Base-by-base conservation (phyloP, 345 rosid species). In the Eucalyptus erythrocorys region DNA sequence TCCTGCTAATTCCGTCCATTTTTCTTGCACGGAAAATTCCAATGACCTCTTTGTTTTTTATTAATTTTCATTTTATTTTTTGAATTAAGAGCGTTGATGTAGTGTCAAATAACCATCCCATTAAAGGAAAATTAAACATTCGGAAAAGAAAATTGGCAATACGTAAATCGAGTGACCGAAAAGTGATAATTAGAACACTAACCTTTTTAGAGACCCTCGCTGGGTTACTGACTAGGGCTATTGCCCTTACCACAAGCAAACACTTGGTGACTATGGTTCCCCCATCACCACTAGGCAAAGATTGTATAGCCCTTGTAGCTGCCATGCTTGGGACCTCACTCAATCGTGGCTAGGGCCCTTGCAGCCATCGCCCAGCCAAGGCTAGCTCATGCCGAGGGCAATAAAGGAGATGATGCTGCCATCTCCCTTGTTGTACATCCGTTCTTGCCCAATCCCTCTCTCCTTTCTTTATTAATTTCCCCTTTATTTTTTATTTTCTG, bases 161-260 rank as follows among this genome's bases (percentile, higher is more conserved):
- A 32, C 5, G 1, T 0, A 61, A 61, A 61, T 13, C 12, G 9
- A 30, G 34, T 6, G 34, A 30, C 4, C 3, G 2, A 6, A 6
- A 13, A 16, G 34, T 16, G 6, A 30, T 2, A 5, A 61, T 30
- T 30, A 7, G 34, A 61, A 30, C 17, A 5, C 7, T 3, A 59
- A 8, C 16, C 37, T 3, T 5, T 4, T 32, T 59, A 26, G 15
- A 59, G 15, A 59, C 32, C 32, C 4, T 12, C 3, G 5, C 4
- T 2, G 3, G 17, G 34, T 6, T 14, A 61, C 0, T 15, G 0
- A 64, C 16, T 3, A 59, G 7, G 1, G 1, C 1, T 5, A 2
- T n/a, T 0, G 5, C 21, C 40, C 40, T 66, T 1, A 4, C 6
- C 40, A 0, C 5, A 7, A n/a, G 37, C 40, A 32, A 66, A 34